Evolutionary conservation across 2,329 filamentous ascomycete species (phyloP), one percentile per base, ranked within the genome.

Genomic region (Fusarium sp.): DNA sequence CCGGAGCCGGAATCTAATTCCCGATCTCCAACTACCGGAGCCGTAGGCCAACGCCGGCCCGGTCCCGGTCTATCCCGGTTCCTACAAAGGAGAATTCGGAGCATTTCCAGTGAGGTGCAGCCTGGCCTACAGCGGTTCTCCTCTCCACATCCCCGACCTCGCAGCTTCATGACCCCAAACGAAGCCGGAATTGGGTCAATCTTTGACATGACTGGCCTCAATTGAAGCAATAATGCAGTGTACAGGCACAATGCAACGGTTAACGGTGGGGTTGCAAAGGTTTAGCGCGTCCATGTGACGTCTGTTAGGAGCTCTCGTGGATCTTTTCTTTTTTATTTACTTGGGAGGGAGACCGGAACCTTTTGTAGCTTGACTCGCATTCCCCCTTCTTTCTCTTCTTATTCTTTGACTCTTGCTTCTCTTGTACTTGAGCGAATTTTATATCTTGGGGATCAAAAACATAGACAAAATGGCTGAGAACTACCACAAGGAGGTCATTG

Each of bases 401-500:
- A 44, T 56, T 48, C 20, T 21, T 48, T 52, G n/a, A 37, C 21
- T 26, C 37, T 47, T 41, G 6, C 10, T 50, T 39, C 54, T 42
- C 15, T 49, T 69, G 31, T 48, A 55, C 44, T 47, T 54, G 54
- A 47, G 46, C 29, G 42, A 60, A 66, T 63, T 63, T 11, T 49
- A 57, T 56, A 23, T 28, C 37, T 52, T 33, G 23, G 42, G 9
- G 47, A 18, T 38, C 15, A 61, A 24, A 26, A 8, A 63, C 23
- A 57, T 44, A 56, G 8, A 56, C 69, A 66, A 52, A 67, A 75
- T 75, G 73, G 71, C 73, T 57, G 66, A 75, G 63, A 75, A 28
- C 38, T 75, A 75, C 58, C 73, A 75, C 71, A 74, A 74, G 64
- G 69, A 75, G 71, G 73, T 66, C 62, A 61, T 75, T 56, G 56